Evolutionary conservation across 257 asterid genomes (phyloP), one percentile per base, ranked within the genome.

Genomic region (Eustoma russellianum): DNA sequence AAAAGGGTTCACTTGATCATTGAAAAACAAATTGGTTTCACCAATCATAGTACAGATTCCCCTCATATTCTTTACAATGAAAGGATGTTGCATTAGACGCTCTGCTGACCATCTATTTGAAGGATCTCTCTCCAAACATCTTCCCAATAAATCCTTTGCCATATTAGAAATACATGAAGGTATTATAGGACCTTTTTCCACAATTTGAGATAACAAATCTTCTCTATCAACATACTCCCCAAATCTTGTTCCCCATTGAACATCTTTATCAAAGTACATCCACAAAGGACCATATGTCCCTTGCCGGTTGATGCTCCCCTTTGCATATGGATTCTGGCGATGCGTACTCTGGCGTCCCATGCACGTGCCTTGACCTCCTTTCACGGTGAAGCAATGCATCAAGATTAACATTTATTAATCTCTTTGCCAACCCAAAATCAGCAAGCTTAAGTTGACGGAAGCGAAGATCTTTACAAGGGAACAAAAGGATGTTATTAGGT

Each of bases 281-380:
- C 69, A 12, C 69, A 12, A 64, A 24, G 0, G 44, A 41, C 64
- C 69, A 51, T 28, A 57, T 50, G n/a, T 64, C 70, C 16, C 24
- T 12, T 2, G 53, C 30, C 3, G 17, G 46, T 3, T 3, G 5
- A 18, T 56, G 46, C 17, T 40, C 2, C 15, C 45, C 69, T 3
- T 7, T 4, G 2, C 24, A 7, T 2, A 64, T 0, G 13, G 56
- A 30, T 44, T 64, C 59, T 5, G 68, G 69, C 2, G 59, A 35
- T 2, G 43, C 55, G 1, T 50, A 65, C 0, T 14, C 13, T 5
- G 45, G 6, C 17, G 59, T 64, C 7, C 43, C 5, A 38, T 1
- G 43, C 10, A 38, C 11, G 43, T 63, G 53, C 2, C 55, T 8
- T 38, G 43, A 19, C 28, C 28, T 19, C 1, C 28, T 38, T 1